Conservation (phyloP, 108 stramenopile genomes). For the Nannochloropsis gaditana region DNA sequence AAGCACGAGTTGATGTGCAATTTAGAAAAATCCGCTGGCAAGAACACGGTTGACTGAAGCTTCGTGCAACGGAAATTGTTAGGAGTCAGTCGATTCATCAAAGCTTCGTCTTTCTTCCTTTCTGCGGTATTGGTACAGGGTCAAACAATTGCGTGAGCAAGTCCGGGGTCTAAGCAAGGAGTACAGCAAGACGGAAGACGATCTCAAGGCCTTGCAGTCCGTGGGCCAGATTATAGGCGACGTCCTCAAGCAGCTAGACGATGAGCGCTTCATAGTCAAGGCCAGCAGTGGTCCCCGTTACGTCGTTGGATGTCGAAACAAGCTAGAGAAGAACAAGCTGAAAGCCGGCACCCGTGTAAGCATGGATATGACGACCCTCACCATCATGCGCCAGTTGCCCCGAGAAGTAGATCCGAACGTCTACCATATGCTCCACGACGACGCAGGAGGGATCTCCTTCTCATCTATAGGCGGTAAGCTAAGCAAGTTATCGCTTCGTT, state of each 20-base stretch:
- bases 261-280: conserved; percentile 96
- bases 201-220: conserved; percentile 82
- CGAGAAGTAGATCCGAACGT: conserved; percentile 98
- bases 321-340: conserved; percentile 79
- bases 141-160: conserved; percentile 53
- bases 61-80: too few relatives aligned
- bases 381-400: conserved; percentile 94
- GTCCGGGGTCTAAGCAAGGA: conserved; percentile 71
- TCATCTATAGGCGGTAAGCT: conserved; percentile 82
- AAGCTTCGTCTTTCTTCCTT: neutral
- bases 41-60: too few relatives aligned
- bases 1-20: too few relatives aligned
- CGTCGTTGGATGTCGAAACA: conserved; percentile 86
- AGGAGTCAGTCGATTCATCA: too few relatives aligned
- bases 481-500: conserved; percentile 24
- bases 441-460: conserved; percentile 75
- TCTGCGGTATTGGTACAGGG: neutral
- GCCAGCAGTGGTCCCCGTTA: conserved; percentile 85
- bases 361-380: conserved; percentile 98
- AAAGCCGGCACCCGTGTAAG: conserved; percentile 92
- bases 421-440: conserved; percentile 97
- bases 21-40: too few relatives aligned
- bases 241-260: conserved; percentile 86
- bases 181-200: conserved; percentile 94
- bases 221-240: conserved; percentile 97